Conservation (phyloP, 208 protist genomes). For the Porcisia deanei region DNA sequence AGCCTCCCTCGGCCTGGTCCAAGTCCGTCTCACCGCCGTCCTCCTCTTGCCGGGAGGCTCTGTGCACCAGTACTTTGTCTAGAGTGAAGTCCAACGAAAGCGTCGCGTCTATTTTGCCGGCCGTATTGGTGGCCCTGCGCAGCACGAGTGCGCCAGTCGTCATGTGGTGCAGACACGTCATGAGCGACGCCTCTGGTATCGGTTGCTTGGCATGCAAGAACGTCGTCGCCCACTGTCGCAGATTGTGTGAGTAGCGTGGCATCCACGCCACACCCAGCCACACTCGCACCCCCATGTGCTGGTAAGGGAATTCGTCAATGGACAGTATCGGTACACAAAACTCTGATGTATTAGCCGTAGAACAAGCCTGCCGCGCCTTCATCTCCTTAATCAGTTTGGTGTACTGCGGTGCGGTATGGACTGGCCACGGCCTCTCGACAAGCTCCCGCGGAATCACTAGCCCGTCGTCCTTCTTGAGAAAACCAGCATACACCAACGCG, state of each 20-base stretch:
- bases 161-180: slow-evolving; percentile 43
- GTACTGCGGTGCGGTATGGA: slow-evolving; percentile 41
- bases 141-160: slow-evolving; percentile 36
- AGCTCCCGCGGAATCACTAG: slow-evolving; percentile 7
- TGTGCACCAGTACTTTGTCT: slow-evolving; percentile 21
- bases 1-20: not conserved
- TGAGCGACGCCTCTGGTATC: slow-evolving; percentile 41
- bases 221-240: slow-evolving; percentile 47
- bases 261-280: slow-evolving; percentile 70
- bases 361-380: slow-evolving; percentile 15
- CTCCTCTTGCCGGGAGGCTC: not conserved
- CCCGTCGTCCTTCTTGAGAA: slow-evolving; percentile 15
- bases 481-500: slow-evolving; percentile 28
- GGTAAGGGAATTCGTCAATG: slow-evolving; percentile 40
- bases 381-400: slow-evolving; percentile 28
- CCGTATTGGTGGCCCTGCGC: slow-evolving; percentile 12
- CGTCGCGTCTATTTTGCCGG: not conserved
- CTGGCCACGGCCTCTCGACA: slow-evolving; percentile 43
- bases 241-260: slow-evolving; percentile 49
- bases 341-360: slow-evolving; percentile 36
- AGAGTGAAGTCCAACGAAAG: not conserved
- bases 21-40: not conserved
- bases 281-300: slow-evolving; percentile 28
- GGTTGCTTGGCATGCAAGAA: slow-evolving; percentile 14
- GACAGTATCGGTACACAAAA: slow-evolving; percentile 59